Conservation (phyloP, 2,329 filamentous ascomycete species). For the Ambrosiella beaveri region DNA sequence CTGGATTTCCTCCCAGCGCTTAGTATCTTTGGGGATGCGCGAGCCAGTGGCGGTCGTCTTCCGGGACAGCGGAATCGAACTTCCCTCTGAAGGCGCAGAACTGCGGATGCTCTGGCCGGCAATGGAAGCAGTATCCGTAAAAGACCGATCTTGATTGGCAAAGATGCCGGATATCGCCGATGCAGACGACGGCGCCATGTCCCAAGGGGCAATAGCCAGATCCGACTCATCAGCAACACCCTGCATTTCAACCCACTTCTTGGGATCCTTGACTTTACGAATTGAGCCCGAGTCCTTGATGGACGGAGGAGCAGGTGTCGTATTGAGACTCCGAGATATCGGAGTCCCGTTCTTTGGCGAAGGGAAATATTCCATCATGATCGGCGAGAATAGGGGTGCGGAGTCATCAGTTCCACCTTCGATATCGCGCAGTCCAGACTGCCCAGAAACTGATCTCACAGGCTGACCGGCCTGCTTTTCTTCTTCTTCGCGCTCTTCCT, state of each 20-base stretch:
- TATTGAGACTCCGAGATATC: background rate
- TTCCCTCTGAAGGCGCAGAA: background rate
- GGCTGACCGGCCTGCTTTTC: background rate
- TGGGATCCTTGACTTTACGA: conserved; percentile 1
- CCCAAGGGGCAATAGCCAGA: conserved; percentile 3
- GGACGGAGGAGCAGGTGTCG: background rate
- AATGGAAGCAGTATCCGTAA: conserved; percentile 3
- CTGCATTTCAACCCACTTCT: conserved; percentile 7
- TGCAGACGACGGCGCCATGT: background rate
- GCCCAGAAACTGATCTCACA: background rate
- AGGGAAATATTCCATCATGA: background rate
- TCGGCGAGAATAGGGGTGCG: background rate
- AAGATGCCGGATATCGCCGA: background rate
- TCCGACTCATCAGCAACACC: conserved; percentile 6
- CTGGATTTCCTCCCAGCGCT: conserved; percentile 8
- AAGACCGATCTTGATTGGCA: background rate
- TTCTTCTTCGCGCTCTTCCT: background rate
- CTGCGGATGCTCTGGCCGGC: conserved; percentile 1
- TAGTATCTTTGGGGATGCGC: conserved; percentile 1
- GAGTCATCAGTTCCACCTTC: background rate
- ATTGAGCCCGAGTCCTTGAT: background rate
- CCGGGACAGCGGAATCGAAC: background rate
- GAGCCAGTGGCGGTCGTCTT: background rate
- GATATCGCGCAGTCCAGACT: background rate
- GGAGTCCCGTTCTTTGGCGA: background rate